These are phyloP conservation scores for Zymoseptoria pseudotritici DNA, from an alignment of 2,329 filamentous ascomycete species.

Conservation along the genomic window DNA sequence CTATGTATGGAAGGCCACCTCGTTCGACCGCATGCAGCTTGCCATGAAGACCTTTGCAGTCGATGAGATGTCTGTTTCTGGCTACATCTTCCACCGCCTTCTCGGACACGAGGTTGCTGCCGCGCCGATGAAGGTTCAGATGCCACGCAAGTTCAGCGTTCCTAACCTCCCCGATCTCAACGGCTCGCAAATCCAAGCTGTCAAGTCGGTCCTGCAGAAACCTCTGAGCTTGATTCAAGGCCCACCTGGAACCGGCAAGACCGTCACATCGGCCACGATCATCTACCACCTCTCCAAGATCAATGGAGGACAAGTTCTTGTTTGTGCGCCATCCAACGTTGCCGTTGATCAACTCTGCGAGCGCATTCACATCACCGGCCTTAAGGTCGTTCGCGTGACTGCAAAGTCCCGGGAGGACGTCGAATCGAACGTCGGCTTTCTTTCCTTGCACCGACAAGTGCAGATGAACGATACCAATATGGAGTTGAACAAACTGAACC, in stretches of 20 bases:
- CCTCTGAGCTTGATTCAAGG: constrained; percentile 94
- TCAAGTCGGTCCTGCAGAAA: constrained; percentile 89
- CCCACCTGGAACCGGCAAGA: constrained; percentile 95
- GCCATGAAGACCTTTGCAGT: constrained; percentile 99
- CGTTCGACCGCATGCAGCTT: constrained; percentile 97
- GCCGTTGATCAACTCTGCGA: constrained; percentile 97
- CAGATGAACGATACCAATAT: constrained; percentile 93
- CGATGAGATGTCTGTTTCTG: constrained; percentile 96
- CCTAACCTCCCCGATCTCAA: constrained; percentile 92
- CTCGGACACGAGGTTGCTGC: constrained; percentile 91
- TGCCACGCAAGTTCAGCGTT: constrained; percentile 95
- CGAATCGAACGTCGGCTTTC: constrained; percentile 92
- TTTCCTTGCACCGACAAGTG: constrained; percentile 93
- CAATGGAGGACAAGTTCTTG: constrained; percentile 87
- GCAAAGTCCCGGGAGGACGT: constrained; percentile 98
- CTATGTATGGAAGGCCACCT: constrained; percentile 99
- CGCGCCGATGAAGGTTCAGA: constrained; percentile 87
- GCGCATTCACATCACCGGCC: constrained; percentile 84
- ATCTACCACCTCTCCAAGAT: constrained; percentile 97
- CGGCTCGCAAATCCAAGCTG: constrained; percentile 88
- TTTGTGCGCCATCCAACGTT: constrained; percentile 96
- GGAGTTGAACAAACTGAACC: constrained; percentile 83
- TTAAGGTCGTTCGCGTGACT: constrained; percentile 97
- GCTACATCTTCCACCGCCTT: constrained; percentile 96
- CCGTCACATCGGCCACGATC: constrained; percentile 95